These are phyloP conservation scores for Candida germanica DNA, from an alignment of 805 yeast genomes.

Conservation along the genomic window DNA sequence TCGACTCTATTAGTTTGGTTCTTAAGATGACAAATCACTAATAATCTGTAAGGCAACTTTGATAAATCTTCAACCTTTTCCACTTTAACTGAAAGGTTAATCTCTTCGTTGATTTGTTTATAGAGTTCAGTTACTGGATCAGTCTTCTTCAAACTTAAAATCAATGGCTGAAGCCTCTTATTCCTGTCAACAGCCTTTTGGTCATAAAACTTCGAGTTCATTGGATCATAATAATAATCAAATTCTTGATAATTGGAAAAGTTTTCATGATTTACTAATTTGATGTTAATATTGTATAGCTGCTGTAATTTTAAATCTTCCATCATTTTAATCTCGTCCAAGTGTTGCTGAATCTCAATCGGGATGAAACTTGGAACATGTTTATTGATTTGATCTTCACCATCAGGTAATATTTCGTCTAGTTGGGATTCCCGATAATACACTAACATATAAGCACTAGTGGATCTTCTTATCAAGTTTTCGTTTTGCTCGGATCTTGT, in stretches of 20 bases:
- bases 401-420: slow-evolving; percentile 57
- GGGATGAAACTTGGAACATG: slow-evolving; percentile 64
- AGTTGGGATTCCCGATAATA: slow-evolving; percentile 69
- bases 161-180: slow-evolving; percentile 35
- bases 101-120: slow-evolving; percentile 19
- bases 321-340: slow-evolving; percentile 51
- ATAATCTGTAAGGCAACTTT: slow-evolving; percentile 46
- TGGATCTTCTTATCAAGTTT: slow-evolving; percentile 68
- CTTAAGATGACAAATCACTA: slow-evolving; percentile 65
- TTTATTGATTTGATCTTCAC: slow-evolving; percentile 40
- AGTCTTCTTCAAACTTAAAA: slow-evolving; percentile 54
- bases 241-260: slow-evolving; percentile 66
- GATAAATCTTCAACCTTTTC: slow-evolving; percentile 6
- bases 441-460: slow-evolving; percentile 96
- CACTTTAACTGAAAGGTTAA: slow-evolving; percentile 4
- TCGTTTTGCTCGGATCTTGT: slow-evolving; percentile 60
- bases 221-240: slow-evolving; percentile 69
- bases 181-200: slow-evolving; percentile 33
- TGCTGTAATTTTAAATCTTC: slow-evolving; percentile 66
- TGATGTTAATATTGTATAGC: slow-evolving; percentile 43
- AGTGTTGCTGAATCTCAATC: slow-evolving; percentile 60
- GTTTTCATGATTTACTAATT: slow-evolving; percentile 51
- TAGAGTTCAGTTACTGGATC: slow-evolving; percentile 50
- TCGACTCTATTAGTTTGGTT: slow-evolving; percentile 71
- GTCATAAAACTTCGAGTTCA: slow-evolving; percentile 41